A percentile compares a stretch with the other conserved stretches of the same genome.
Conservation (phyloP, 2,329 filamentous ascomycete genomes). For the Fusarium pseudoanthophilum region DNA sequence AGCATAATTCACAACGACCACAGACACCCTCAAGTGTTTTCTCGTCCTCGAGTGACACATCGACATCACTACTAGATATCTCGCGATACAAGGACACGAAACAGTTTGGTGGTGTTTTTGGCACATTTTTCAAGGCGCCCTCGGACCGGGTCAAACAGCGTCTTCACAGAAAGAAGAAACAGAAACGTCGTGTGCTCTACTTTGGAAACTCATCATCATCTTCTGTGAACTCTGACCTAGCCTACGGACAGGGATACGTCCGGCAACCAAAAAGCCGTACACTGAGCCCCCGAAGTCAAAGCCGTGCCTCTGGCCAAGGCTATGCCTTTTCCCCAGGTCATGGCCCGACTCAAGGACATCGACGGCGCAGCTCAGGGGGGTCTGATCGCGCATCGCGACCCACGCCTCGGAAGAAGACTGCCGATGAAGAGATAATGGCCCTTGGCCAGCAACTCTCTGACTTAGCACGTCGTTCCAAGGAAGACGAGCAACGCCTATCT, state of each 20-base stretch:
- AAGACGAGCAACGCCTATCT: conserved; percentile 58
- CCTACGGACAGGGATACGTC: conserved; percentile 72
- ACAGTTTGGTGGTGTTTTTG: conserved; percentile 65
- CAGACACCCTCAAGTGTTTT: conserved; percentile 50
- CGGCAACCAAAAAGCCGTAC: conserved; percentile 51
- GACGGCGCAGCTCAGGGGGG: conserved; percentile 33
- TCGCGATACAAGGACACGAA: conserved; percentile 62
- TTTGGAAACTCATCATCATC: conserved; percentile 73
- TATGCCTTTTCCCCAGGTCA: conserved; percentile 18
- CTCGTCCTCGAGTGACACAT: conserved; percentile 62
- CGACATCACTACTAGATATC: conserved; percentile 73
- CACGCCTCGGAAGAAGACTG: conserved; percentile 51
- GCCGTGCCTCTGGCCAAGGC: conserved; percentile 33
- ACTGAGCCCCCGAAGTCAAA: conserved; percentile 42
- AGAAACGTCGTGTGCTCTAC: conserved; percentile 65
- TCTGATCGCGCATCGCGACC: conserved; percentile 28
- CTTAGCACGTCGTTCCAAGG: conserved; percentile 62
- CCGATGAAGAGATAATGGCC: conserved; percentile 67
- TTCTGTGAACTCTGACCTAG: conserved; percentile 74
- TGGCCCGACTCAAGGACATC: conserved; percentile 26
- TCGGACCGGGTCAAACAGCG: conserved; percentile 59
- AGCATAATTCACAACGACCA: conserved; percentile 38
- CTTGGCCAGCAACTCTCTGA: conserved; percentile 65
- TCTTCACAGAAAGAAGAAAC: conserved; percentile 54
- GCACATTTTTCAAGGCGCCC: conserved; percentile 71